These are phyloP conservation scores for Phytopythium mirpurense DNA, from an alignment of 352 stramenopile genomes.

Conservation along the genomic window DNA sequence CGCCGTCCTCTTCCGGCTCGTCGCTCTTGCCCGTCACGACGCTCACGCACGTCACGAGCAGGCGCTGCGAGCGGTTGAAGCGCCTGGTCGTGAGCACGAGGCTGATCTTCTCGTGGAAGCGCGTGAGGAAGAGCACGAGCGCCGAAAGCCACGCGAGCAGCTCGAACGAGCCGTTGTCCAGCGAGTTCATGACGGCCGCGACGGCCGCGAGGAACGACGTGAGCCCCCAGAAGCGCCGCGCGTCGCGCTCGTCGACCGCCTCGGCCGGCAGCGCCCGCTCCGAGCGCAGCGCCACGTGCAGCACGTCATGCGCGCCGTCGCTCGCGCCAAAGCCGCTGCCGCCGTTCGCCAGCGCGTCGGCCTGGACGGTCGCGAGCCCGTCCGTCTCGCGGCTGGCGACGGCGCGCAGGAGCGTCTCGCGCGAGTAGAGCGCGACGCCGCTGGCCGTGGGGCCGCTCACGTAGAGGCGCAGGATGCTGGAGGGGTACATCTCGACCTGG, in stretches of 20 bases:
- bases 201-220: slow-evolving; percentile 37
- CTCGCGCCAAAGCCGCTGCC: neutral
- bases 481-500: slow-evolving; percentile 66
- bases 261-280: slow-evolving; percentile 17
- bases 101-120: slow-evolving; percentile 50
- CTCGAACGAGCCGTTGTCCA: slow-evolving; percentile 38
- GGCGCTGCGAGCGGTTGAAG: slow-evolving; percentile 27
- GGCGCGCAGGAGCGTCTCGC: slow-evolving; percentile 40
- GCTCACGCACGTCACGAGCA: slow-evolving; percentile 31
- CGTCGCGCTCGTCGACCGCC: slow-evolving; percentile 19
- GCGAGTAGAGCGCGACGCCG: slow-evolving; percentile 48
- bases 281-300: slow-evolving; percentile 37
- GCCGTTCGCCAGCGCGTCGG: slow-evolving; percentile 34
- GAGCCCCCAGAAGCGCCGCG: slow-evolving; percentile 36
- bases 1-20: slow-evolving; percentile 21
- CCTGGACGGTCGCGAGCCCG: slow-evolving; percentile 29
- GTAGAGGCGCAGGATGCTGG: slow-evolving; percentile 65
- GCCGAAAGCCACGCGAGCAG: slow-evolving; percentile 43
- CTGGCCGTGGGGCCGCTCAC: slow-evolving; percentile 57
- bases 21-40: slow-evolving; percentile 44
- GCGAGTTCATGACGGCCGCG: slow-evolving; percentile 33
- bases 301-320: slow-evolving; percentile 20
- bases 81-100: slow-evolving; percentile 46
- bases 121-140: slow-evolving; percentile 47
- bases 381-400: slow-evolving; percentile 8